A percentile compares a stretch with the other conserved stretches of the same genome.
These are phyloP conservation scores for Cystodermella granulosa DNA, from an alignment of 1,284 basidiomycete genomes.

Conservation along the genomic window DNA sequence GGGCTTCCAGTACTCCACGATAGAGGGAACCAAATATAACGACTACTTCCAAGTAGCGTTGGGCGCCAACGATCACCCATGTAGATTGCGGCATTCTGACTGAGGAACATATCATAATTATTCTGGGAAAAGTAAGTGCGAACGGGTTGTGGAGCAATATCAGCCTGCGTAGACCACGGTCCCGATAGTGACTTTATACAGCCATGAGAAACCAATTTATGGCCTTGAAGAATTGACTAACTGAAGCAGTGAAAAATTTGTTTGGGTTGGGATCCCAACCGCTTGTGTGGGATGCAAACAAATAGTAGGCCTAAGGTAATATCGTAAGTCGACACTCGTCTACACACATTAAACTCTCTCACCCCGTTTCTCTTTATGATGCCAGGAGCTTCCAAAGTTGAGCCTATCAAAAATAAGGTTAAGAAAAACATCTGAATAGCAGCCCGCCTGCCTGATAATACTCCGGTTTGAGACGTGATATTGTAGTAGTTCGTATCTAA, in stretches of 20 bases:
- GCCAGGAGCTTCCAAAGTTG: constrained; percentile 59
- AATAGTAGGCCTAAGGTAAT: constrained; percentile 46
- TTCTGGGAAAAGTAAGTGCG: constrained; percentile 63
- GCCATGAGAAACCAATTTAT: not conserved
- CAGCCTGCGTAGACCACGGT: constrained; percentile 53
- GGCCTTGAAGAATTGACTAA: constrained; percentile 15
- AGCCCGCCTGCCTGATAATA: constrained; percentile 40
- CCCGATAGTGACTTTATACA: constrained; percentile 48
- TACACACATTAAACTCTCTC: constrained; percentile 11
- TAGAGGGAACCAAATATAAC: constrained; percentile 60
- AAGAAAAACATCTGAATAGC: not conserved
- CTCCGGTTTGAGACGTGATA: constrained; percentile 47
- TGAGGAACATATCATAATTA: constrained; percentile 51
- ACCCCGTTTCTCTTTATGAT: constrained; percentile 57
- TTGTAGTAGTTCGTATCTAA: constrained; percentile 57
- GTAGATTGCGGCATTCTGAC: constrained; percentile 49
- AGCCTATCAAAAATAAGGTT: constrained; percentile 31
- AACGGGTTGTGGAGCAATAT: constrained; percentile 49
- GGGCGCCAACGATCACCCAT: constrained; percentile 65
- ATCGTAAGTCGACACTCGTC: constrained; percentile 1
- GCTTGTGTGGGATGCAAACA: constrained; percentile 58
- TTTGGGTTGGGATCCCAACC: constrained; percentile 62
- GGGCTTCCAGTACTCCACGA: constrained; percentile 52
- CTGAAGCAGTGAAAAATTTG: constrained; percentile 53
- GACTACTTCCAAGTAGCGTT: constrained; percentile 51